Percentiles rank a stretch among this genome's conserved stretches.
Evolutionary conservation across 768 basidiomycete species (phyloP).

Genomic region (Kwoniella dejecticola): DNA sequence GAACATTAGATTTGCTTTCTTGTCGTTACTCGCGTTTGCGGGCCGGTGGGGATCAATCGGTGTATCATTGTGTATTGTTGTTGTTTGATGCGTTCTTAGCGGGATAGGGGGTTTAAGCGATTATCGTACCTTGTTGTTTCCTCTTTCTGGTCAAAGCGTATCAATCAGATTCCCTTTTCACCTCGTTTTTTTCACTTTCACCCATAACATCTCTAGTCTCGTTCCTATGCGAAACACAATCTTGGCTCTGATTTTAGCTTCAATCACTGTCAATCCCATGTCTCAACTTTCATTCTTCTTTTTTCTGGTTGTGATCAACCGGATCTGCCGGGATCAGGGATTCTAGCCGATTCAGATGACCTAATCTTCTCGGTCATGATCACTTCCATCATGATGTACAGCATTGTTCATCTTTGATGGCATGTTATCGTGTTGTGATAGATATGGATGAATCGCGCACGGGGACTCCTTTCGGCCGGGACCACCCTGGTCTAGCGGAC

Average conservation of each 20-base stretch:
- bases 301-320: neutral
- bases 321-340: slow-evolving; percentile 4
- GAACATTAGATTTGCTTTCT: neutral
- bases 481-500: neutral
- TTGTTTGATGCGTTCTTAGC: slow-evolving; percentile 3
- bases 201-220: neutral
- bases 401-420: neutral
- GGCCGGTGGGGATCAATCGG: neutral
- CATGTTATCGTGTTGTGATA: neutral
- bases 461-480: slow-evolving; percentile 5
- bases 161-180: neutral
- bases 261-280: neutral
- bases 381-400: too few relatives aligned
- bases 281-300: neutral
- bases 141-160: neutral
- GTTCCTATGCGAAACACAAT: neutral
- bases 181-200: neutral
- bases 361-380: neutral
- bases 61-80: neutral
- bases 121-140: neutral
- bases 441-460: neutral
- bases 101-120: neutral
- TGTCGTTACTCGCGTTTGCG: neutral
- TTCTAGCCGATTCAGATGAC: neutral
- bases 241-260: neutral